These are phyloP conservation scores for Onygena corvina DNA, from an alignment of 2,329 filamentous ascomycete species.

Conservation along the genomic window DNA sequence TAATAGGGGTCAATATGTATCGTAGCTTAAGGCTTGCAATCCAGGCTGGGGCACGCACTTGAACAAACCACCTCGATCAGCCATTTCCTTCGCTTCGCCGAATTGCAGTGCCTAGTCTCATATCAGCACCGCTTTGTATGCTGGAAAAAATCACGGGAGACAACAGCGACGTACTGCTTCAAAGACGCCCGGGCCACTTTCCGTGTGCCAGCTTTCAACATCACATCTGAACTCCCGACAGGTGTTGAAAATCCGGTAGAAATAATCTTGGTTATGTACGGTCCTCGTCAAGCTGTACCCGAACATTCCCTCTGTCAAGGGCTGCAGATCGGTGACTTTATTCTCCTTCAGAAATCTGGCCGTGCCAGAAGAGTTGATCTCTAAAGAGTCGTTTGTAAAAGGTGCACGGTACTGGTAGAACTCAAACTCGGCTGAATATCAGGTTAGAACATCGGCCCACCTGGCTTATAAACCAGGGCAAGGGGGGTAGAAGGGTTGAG, in stretches of 20 bases:
- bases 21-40: conserved; percentile 6
- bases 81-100: conserved; percentile 76
- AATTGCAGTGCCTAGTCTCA: conserved; percentile 62
- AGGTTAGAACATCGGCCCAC: not conserved
- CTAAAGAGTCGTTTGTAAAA: conserved; percentile 32
- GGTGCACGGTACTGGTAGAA: conserved; percentile 84
- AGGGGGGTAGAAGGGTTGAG: not conserved
- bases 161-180: conserved; percentile 53
- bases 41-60: conserved; percentile 42
- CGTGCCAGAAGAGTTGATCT: conserved; percentile 55
- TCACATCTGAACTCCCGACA: conserved; percentile 66
- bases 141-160: not conserved
- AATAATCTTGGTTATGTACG: conserved; percentile 84
- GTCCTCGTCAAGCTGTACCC: conserved; percentile 82
- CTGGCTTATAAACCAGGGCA: not conserved
- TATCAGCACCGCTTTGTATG: conserved; percentile 16
- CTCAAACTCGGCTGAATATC: conserved; percentile 69
- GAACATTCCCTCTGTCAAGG: conserved; percentile 88
- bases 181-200: conserved; percentile 86
- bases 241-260: conserved; percentile 72
- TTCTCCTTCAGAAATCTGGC: conserved; percentile 64
- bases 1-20: conserved; percentile 21
- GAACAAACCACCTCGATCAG: conserved; percentile 82
- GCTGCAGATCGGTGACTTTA: conserved; percentile 58
- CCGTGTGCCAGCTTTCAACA: conserved; percentile 92